Base-by-base conservation (phyloP, 1,284 basidiomycete genomes). In the Ganoderma multipileum region DNA sequence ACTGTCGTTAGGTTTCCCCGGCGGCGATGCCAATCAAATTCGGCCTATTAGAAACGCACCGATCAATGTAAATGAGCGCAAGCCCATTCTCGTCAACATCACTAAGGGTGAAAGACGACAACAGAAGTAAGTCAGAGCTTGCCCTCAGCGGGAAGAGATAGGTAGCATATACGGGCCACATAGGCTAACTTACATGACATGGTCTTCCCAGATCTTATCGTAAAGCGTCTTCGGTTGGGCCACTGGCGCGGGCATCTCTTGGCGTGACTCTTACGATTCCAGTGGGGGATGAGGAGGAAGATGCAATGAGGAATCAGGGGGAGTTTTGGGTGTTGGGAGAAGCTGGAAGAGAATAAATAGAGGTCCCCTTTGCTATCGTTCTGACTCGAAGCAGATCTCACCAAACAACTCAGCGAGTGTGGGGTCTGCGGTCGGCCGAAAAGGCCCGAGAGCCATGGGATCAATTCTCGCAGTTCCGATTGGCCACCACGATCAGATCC, bases 191-290 rank as follows among this genome's bases (percentile, higher is more conserved):
- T 76, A 94, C 93, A 98, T 92, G 77, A 97, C 89, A 82, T 98
- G 96, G 80, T 97, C 95, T 75, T 97, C 95, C 90, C 95, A 98
- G 75, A 98, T 95, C 84, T 97, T 97, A 83, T 97, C 96, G 83
- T 97, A 97, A 47, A 97, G 85, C 59, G 96, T 97, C 73, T 94
- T 89, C 18, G 95, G 94, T 41, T 83, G 79, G 68, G 83, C 75
- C 28, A 87, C 78, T 44, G 86, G 82, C 65, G 82, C 83, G 71
- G 91, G 87, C 91, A 92, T 91, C 67, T 74, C 73, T 60, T 41
- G n/a, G 42, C n/a, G 16, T 50, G 33, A 33, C 60, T 63, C 61
- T 39, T 36, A 42, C 38, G 38, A n/a, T 57, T 33, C n/a, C n/a
- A n/a, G n/a, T n/a, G n/a, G 33, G 60, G 50, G 23, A 61, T 58